Percentiles rank a stretch among this genome's conserved stretches.
Conservation (phyloP, 805 yeast genomes). For the Clavispora phyllophila region DNA sequence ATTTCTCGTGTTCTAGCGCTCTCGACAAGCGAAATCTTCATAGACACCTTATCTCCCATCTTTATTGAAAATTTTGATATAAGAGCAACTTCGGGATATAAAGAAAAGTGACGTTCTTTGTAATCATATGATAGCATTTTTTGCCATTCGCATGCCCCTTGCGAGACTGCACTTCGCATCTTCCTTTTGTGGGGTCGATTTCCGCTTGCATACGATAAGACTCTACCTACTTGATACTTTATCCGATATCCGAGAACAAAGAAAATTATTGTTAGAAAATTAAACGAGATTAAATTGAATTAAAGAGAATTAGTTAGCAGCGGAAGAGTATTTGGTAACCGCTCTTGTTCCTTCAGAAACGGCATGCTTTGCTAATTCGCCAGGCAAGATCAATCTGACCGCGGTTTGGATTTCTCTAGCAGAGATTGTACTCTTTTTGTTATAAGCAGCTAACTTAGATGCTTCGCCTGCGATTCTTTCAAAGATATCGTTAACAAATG, state of each 20-base stretch:
- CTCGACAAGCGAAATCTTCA: background rate
- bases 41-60: background rate
- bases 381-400: constrained; percentile 97
- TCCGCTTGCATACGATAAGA: background rate
- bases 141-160: background rate
- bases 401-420: constrained; percentile 92
- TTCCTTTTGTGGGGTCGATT: background rate
- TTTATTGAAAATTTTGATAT: background rate
- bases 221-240: background rate
- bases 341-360: constrained; percentile 99
- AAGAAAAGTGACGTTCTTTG: background rate
- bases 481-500: constrained; percentile 95
- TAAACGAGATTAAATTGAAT: background rate
- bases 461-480: constrained; percentile 98
- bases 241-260: background rate
- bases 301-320: constrained; percentile 26
- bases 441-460: constrained; percentile 97
- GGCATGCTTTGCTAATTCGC: constrained; percentile 98
- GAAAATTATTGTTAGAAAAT: too few species aligned
- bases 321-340: constrained; percentile 91
- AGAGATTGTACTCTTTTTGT: constrained; percentile 97
- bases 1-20: background rate
- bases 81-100: background rate
- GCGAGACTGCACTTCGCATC: background rate
- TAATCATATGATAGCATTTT: background rate